Evolutionary conservation across 805 yeast genomes (phyloP), one percentile per base, ranked within the genome.

Genomic region (Lachancea quebecensis): DNA sequence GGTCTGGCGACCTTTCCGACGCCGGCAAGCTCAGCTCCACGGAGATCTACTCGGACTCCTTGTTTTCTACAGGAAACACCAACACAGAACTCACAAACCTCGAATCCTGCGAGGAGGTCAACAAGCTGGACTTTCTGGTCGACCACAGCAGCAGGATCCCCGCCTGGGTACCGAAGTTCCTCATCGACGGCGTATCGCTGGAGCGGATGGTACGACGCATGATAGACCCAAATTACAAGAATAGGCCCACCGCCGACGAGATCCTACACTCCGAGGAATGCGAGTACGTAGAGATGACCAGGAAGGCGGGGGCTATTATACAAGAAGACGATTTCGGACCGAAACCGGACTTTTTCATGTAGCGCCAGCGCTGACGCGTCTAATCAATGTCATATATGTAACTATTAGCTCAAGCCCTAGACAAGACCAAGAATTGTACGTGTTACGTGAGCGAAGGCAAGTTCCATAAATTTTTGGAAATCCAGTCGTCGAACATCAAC

Each of bases 281-380:
- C 50, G 72, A 75, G 38, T 75, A 81, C 47, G 90, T 93, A 34
- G 96, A 90, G 52, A 66, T 74, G 44, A 74, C 91, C 49, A 73
- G 96, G 42, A 85, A 84, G 60, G 86, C 95, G 5, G 96, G 98
- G 4, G 96, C 97, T 2, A 84, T 90, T 2, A 85, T 93, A 50
- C 93, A 82, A 57, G 99, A 91, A 67, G 98, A 97, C 15, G 97
- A 93, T 53, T 89, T 76, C 62, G 99, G 98, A 0, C 96, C 97
- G 1, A 70, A 71, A 48, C 82, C 85, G 0, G 78, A 73, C n/a
- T 54, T 62, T 28, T 60, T 59, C 41, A 38, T 33, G 39, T 38
- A 33, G 28, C 37, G 4, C 21, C 25, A 21, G 25, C 25, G 25
- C 25, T 21, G 25, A 21, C 25, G 25, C 25, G 25, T 7, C 7